Base-by-base conservation (phyloP, 768 basidiomycete species). In the Phaeotremella fagi region DNA sequence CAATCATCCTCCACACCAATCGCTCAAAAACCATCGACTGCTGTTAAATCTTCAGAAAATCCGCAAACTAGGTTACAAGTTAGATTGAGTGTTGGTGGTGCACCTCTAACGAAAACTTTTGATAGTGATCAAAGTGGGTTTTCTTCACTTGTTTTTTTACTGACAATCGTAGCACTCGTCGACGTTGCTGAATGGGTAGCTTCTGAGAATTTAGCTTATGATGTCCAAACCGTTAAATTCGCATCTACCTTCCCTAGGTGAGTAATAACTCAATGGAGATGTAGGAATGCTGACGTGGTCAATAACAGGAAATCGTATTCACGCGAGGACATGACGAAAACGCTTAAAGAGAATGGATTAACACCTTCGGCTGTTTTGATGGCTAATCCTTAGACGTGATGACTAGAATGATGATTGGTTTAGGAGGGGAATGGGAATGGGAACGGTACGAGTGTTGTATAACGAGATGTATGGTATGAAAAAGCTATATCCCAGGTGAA, bases 101-200 rank as follows among this genome's bases (percentile, higher is more conserved):
- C 81, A 57, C 90, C 90, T 4, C 81, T 88, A 58, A 88, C 85
- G 6, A 75, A 75, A 50, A 68, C 72, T 0, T 67, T 73, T 45
- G 61, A 70, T 1, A 69, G 67, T n/a, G 68, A 70, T 38, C 59
- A 52, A 22, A 67, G 72, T 73, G 45, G 54, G 69, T 62, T 5
- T 26, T n/a, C 1, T 23, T 4, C 35, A 24, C 48, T 20, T 57
- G 50, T 42, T 45, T 66, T 23, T 43, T 44, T 60, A 56, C 38
- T 37, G 33, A 57, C 54, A 16, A 9, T 29, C 52, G 28, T 63
- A 92, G 90, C 87, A 1, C 78, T 95, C 43, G 80, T 81, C 0
- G 87, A 87, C 61, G 90, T 94, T 0, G 90, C 90, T 20, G 90
- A 94, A 75, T 92, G 79, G 70, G 72, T 94, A 27, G 90, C 89